Evolutionary conservation across 2,329 filamentous ascomycete species (phyloP).

Genomic region (Parafenestella ontariensis): DNA sequence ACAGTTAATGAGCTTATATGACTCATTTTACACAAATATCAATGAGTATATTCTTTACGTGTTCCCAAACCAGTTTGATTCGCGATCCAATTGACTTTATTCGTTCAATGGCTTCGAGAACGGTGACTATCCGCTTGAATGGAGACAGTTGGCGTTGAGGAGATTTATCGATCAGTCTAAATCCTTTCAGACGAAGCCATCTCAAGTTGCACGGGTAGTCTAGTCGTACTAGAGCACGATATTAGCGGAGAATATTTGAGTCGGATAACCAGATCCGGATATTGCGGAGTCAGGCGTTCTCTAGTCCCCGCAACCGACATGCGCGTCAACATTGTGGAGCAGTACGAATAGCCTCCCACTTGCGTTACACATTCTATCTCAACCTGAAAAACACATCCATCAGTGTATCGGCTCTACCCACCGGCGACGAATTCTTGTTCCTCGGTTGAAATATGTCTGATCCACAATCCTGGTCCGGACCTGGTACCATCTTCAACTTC

Average conservation of each 20-base stretch:
- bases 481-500: constrained; percentile 31
- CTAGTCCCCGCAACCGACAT: not conserved
- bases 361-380: not conserved
- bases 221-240: not conserved
- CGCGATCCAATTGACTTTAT: not conserved
- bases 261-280: not conserved
- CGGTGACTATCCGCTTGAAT: not conserved
- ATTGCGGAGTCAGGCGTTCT: not conserved
- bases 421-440: not conserved
- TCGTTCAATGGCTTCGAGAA: not conserved
- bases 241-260: not conserved
- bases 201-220: not conserved
- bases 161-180: not conserved
- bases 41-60: not conserved
- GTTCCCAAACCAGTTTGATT: not conserved
- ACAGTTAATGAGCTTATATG: not conserved
- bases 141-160: not conserved
- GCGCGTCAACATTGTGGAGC: not conserved
- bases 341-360: not conserved
- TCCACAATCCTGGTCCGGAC: constrained; percentile 19
- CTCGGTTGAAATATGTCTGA: not conserved
- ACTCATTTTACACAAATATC: not conserved
- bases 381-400: not conserved
- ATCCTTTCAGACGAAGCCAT: not conserved
- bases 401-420: not conserved